Conservation (phyloP, 345 rosid species). For the Lepidium africanum region DNA sequence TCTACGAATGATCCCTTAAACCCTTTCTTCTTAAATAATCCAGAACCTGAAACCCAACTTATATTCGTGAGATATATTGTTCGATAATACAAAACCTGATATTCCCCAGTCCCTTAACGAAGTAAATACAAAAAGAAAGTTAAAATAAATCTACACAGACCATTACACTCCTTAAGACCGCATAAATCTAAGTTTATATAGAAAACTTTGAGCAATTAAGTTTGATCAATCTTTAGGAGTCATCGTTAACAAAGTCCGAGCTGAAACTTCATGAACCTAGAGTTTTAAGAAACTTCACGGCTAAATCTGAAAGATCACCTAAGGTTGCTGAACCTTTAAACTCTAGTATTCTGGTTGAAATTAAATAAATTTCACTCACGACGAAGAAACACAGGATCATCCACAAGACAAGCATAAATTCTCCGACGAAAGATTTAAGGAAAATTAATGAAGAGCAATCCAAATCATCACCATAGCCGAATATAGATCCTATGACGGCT, state of each 20-base stretch:
- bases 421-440: neutral
- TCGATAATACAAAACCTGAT: neutral
- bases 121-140: neutral
- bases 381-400: neutral
- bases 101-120: neutral
- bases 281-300: neutral
- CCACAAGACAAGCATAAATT: neutral
- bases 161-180: neutral
- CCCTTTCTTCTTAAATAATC: conserved; percentile 74
- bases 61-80: neutral
- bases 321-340: neutral
- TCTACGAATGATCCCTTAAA: conserved; percentile 73
- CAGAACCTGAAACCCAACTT: conserved; percentile 51
- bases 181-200: neutral
- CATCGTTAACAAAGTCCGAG: neutral
- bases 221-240: no score
- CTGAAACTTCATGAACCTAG: neutral
- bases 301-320: neutral
- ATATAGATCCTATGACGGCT: conserved; percentile 79
- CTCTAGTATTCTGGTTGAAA: neutral
- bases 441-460: neutral
- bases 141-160: neutral
- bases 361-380: neutral
- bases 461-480: conserved; percentile 56
- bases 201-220: no score